Conservation (phyloP, 768 basidiomycete species). For the Termitomyces sp. region DNA sequence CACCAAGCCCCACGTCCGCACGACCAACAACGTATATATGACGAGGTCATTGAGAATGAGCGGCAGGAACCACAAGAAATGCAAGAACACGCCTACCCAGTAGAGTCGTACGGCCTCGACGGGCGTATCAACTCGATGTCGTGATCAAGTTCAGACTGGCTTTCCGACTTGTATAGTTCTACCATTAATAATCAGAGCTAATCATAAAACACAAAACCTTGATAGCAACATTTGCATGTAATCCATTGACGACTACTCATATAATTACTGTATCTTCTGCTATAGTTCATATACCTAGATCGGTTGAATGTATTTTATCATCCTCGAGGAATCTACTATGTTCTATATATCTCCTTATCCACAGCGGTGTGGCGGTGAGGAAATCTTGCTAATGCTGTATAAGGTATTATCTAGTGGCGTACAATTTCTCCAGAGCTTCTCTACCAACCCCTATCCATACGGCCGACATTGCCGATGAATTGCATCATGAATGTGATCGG, state of each 20-base stretch:
- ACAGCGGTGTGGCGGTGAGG: not conserved
- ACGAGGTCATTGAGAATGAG: constrained; percentile 20
- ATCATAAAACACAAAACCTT: constrained; percentile 8
- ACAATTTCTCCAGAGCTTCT: not conserved
- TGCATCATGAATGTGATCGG: constrained; percentile 4
- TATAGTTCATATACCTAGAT: constrained; percentile 22
- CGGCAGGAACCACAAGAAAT: constrained; percentile 17
- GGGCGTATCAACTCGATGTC: constrained; percentile 41
- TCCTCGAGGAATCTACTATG: constrained; percentile 1
- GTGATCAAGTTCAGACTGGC: constrained; percentile 23
- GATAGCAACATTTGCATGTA: constrained; percentile 8
- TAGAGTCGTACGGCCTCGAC: constrained; percentile 35
- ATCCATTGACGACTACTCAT: constrained; percentile 14
- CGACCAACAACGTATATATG: constrained; percentile 36
- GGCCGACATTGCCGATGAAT: not conserved
- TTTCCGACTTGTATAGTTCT: not conserved
- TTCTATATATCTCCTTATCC: not conserved
- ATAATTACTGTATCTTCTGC: constrained; percentile 20
- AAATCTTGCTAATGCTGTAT: not conserved
- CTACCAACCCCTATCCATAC: not conserved
- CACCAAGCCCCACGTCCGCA: constrained; percentile 34
- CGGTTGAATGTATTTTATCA: constrained; percentile 17
- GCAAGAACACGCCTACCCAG: constrained; percentile 25
- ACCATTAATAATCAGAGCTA: constrained; percentile 14
- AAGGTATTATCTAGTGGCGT: not conserved